These are phyloP conservation scores for Plasmodium reichenowi DNA, from an alignment of 169 alveolate species.

Conservation along the genomic window DNA sequence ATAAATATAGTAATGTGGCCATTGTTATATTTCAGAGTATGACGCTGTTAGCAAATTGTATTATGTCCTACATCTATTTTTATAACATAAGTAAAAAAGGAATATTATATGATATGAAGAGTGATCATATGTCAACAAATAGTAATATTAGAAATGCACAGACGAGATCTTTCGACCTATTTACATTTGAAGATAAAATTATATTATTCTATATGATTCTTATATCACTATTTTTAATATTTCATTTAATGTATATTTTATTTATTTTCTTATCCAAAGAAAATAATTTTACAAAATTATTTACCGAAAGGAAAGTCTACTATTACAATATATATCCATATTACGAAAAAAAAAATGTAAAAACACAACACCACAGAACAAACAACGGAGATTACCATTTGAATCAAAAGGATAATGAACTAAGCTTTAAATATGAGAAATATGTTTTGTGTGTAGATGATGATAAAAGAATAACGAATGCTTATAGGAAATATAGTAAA, in stretches of 20 bases:
- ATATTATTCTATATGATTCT: constrained; percentile 61
- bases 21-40: constrained; percentile 40
- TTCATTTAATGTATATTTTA: constrained; percentile 46
- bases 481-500: constrained; percentile 29
- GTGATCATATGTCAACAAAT: background rate
- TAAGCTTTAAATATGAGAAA: constrained; percentile 43
- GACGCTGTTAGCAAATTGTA: constrained; percentile 15
- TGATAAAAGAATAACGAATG: constrained; percentile 13
- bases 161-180: no score
- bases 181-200: background rate
- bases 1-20: constrained; percentile 29
- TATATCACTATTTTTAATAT: constrained; percentile 33
- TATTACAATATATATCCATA: constrained; percentile 59
- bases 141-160: no score
- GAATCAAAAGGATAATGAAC: background rate
- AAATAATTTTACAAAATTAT: constrained; percentile 16
- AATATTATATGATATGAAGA: background rate
- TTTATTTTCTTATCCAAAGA: constrained; percentile 38
- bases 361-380: background rate
- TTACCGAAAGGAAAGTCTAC: constrained; percentile 55
- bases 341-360: background rate
- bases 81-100: constrained; percentile 1
- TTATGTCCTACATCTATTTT: constrained; percentile 23
- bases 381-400: no score
- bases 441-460: constrained; percentile 30